Percentiles rank a stretch among this genome's conserved stretches.
Conservation (phyloP, 768 basidiomycete species). For the Tephrocybe sp. region DNA sequence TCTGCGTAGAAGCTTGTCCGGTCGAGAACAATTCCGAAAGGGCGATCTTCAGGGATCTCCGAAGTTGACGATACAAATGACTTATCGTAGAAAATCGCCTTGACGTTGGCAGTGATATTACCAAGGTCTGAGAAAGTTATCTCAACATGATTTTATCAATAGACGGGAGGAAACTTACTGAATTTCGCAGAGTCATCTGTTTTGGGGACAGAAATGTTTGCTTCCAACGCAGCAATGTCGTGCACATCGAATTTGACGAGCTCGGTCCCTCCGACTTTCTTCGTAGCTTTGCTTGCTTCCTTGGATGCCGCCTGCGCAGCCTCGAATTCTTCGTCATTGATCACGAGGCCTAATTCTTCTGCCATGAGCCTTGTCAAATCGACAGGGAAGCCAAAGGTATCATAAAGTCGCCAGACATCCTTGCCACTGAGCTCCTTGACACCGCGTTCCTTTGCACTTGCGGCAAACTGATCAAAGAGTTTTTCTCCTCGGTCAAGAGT, state of each 20-base stretch:
- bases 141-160: not conserved
- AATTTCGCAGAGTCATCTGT: constrained; percentile 94
- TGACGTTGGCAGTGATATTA: constrained; percentile 73
- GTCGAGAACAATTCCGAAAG: constrained; percentile 89
- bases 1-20: constrained; percentile 97
- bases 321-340: constrained; percentile 90
- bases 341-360: constrained; percentile 79
- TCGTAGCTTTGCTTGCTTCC: constrained; percentile 85
- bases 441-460: constrained; percentile 61
- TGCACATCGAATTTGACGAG: constrained; percentile 93
- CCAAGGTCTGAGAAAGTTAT: constrained; percentile 58
- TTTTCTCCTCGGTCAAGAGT: constrained; percentile 97
- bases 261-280: constrained; percentile 68
- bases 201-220: constrained; percentile 74
- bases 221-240: constrained; percentile 85
- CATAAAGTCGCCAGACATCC: constrained; percentile 97
- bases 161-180: constrained; percentile 48
- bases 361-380: constrained; percentile 98
- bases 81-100: constrained; percentile 84
- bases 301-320: constrained; percentile 85
- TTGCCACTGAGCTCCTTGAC: constrained; percentile 75
- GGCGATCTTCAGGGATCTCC: constrained; percentile 58
- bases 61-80: constrained; percentile 69
- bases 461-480: constrained; percentile 87
- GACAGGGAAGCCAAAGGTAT: constrained; percentile 98